Conservation (phyloP, 345 rosid species). For the Lagerstroemia speciosa region DNA sequence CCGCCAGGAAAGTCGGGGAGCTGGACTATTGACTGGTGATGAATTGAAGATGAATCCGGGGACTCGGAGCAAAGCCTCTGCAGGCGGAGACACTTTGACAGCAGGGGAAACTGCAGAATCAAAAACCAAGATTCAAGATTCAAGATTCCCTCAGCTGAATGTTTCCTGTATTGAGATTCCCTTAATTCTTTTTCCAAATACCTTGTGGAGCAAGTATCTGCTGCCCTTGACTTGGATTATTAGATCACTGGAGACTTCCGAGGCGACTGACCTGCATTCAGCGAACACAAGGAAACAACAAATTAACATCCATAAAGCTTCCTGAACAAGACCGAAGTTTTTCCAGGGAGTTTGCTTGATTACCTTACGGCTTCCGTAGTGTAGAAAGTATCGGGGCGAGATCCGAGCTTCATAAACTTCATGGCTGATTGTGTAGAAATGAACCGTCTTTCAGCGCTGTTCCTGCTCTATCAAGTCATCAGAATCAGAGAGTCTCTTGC, state of each 20-base stretch:
- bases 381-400: conserved; percentile 90
- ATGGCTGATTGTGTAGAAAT: conserved; percentile 32
- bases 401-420: conserved; percentile 99
- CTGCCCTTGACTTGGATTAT: conserved; percentile 67
- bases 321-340: neutral
- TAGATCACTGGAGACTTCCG: conserved; percentile 91
- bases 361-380: conserved; percentile 80
- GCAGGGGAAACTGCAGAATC: conserved; percentile 70
- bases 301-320: neutral
- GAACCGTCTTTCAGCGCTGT: conserved; percentile 14
- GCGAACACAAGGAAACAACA: neutral
- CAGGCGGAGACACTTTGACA: conserved; percentile 73
- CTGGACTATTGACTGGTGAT: conserved; percentile 42
- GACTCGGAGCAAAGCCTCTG: conserved; percentile 72
- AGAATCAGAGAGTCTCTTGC: neutral
- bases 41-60: conserved; percentile 53
- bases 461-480: conserved; percentile 14
- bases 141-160: neutral
- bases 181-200: conserved; percentile 16
- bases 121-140: conserved; percentile 3
- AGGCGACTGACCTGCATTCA: conserved; percentile 71
- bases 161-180: neutral
- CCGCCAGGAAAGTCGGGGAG: conserved; percentile 93
- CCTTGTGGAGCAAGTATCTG: conserved; percentile 93
- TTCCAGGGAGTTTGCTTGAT: neutral